Conservation (phyloP, 805 yeast species). For the Saccharomycopsis vini region DNA sequence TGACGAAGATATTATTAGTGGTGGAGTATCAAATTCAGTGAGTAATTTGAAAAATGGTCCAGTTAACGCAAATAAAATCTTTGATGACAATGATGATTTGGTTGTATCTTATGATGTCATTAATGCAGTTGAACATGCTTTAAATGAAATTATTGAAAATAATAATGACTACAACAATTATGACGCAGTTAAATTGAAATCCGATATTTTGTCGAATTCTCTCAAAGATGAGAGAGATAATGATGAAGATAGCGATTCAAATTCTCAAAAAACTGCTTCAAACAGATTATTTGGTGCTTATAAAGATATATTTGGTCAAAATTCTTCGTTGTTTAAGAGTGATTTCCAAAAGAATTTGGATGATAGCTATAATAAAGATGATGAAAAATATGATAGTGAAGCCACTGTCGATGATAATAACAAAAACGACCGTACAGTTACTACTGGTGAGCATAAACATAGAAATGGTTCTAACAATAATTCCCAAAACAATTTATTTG, state of each 20-base stretch:
- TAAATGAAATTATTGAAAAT: conserved; percentile 45
- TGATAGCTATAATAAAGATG: background rate
- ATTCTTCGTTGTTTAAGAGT: conserved; percentile 6
- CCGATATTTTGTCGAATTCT: conserved; percentile 8
- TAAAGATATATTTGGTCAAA: conserved; percentile 12
- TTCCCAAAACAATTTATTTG: conserved; percentile 6
- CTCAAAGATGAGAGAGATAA: background rate
- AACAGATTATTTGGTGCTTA: conserved; percentile 8
- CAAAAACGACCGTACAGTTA: background rate
- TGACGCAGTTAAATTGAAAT: conserved; percentile 13
- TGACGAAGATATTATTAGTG: background rate
- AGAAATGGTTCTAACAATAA: no score
- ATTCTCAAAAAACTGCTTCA: background rate
- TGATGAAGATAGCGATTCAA: background rate
- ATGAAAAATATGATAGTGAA: no score
- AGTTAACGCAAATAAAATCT: conserved; percentile 7
- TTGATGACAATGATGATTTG: conserved; percentile 15
- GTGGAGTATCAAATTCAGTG: conserved; percentile 3
- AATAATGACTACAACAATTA: conserved; percentile 12
- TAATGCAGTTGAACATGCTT: conserved; percentile 59
- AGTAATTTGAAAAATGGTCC: background rate
- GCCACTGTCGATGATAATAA: background rate
- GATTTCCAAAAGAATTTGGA: conserved; percentile 2
- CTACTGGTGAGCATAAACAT: background rate
- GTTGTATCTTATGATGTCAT: conserved; percentile 37